phyloP scores from a whole-genome alignment of 805 yeast species.

The Candida insectorum region DNA sequence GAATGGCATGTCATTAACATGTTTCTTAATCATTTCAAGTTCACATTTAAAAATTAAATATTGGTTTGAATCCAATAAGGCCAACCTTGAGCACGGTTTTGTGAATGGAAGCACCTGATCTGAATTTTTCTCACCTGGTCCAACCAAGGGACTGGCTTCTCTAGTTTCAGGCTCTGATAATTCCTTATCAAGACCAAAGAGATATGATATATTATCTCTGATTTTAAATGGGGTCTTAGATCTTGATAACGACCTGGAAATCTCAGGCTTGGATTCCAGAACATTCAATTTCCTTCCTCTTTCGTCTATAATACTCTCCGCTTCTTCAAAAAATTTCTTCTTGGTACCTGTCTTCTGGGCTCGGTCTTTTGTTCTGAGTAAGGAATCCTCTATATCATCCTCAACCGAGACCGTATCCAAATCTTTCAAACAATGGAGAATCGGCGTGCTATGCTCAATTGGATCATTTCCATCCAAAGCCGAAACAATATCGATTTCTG shows the following conservation, averaged over 20 bases:
- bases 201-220: conserved; percentile 14
- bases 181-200: conserved; percentile 12
- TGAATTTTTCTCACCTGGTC: no score
- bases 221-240: conserved; percentile 14
- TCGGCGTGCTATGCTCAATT: conserved; percentile 3
- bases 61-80: conserved; percentile 12
- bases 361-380: not conserved
- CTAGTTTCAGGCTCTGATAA: no score
- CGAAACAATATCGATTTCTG: not conserved
- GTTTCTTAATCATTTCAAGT: conserved; percentile 8
- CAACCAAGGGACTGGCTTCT: no score
- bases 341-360: not conserved
- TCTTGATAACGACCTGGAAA: conserved; percentile 1
- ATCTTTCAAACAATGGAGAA: not conserved
- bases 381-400: conserved; percentile 8
- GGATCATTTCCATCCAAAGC: conserved; percentile 2
- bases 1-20: conserved; percentile 12
- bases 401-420: conserved; percentile 5
- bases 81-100: conserved; percentile 18
- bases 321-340: no score
- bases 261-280: conserved; percentile 4
- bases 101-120: no score
- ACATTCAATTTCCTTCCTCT: conserved; percentile 8
- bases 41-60: conserved; percentile 11
- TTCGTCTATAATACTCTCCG: conserved; percentile 1